phyloP scores from a whole-genome alignment of 768 basidiomycete genomes.

The Russula emetica region DNA sequence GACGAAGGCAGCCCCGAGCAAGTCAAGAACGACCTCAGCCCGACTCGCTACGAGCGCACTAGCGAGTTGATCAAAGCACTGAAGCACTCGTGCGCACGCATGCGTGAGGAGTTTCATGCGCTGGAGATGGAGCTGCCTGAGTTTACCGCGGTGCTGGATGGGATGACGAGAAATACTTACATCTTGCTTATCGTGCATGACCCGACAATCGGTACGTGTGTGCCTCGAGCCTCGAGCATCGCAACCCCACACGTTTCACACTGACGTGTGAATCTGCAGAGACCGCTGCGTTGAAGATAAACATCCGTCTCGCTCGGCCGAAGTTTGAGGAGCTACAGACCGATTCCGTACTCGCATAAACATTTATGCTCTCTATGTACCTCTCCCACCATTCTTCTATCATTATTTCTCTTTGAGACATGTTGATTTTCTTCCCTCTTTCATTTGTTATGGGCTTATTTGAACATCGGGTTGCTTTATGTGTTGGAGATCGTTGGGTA shows the following conservation, averaged over 20 bases:
- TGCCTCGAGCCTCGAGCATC: neutral
- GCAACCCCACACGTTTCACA: neutral
- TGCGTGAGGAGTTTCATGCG: slow-evolving; percentile 80
- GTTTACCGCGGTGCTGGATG: slow-evolving; percentile 87
- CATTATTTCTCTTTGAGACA: slow-evolving; percentile 20
- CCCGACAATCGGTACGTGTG: slow-evolving; percentile 67
- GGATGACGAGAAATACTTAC: slow-evolving; percentile 91
- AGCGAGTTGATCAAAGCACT: slow-evolving; percentile 95
- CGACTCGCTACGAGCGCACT: slow-evolving; percentile 79
- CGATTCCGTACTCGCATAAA: slow-evolving; percentile 39
- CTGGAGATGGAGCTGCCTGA: slow-evolving; percentile 82
- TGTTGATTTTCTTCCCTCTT: neutral
- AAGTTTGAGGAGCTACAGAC: slow-evolving; percentile 91
- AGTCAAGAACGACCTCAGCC: slow-evolving; percentile 43
- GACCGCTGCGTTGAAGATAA: slow-evolving; percentile 81
- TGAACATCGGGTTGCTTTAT: neutral
- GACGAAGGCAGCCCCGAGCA: slow-evolving; percentile 33
- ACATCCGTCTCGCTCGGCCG: slow-evolving; percentile 77
- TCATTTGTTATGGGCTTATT: neutral
- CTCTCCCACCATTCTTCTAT: slow-evolving; percentile 3
- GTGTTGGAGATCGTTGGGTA: neutral
- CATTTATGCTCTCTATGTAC: neutral
- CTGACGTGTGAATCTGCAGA: slow-evolving; percentile 46
- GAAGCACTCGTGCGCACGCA: slow-evolving; percentile 83
- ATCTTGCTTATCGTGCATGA: slow-evolving; percentile 87